Evolutionary conservation across 2,329 filamentous ascomycete genomes (phyloP), one percentile per base, ranked within the genome.

Genomic region (Didymellaceae sp.): DNA sequence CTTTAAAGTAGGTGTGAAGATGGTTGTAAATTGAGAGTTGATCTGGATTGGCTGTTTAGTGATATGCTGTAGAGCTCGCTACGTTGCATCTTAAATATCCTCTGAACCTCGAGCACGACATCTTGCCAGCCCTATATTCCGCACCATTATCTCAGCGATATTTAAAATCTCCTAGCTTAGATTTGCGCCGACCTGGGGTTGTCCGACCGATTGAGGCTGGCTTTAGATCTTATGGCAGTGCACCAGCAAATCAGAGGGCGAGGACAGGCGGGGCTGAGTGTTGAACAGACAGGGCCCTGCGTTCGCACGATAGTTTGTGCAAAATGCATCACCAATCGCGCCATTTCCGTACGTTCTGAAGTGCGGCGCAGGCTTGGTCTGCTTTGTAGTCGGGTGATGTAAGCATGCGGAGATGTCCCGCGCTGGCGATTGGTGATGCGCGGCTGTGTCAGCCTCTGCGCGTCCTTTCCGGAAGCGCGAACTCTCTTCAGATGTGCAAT

Each of bases 61-160:
- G 11, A 11, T 16, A 21, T 25, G n/a, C 1, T 11, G 14, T 18
- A 4, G 6, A 10, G 37, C 24, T 22, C 16, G 10, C 14, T 5
- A 2, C 20, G 6, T 3, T 17, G 6, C 1, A 21, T 20, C 16
- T 45, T 52, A 41, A 45, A 45, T 41, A 1, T 26, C 5, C 17
- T 11, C 16, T 33, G 18, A 31, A 31, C 18, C n/a, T 16, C 7
- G 9, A 41, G 41, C 41, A 45, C 47, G 40, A 45, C 47, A 41
- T 41, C 14, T 10, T 20, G 2, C 16, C 14, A 13, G 14, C 24
- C 20, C 41, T 37, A 21, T 3, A 45, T 45, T 52, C 48, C 48
- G 48, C 37, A 18, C 13, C 22, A 37, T 52, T 52, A 52, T 37
- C 38, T 52, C 48, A 52, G 41, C 48, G 45, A 22, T 24, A 22